Conservation (phyloP, 2,329 filamentous ascomycete species). For the Cladosporium colombiae region DNA sequence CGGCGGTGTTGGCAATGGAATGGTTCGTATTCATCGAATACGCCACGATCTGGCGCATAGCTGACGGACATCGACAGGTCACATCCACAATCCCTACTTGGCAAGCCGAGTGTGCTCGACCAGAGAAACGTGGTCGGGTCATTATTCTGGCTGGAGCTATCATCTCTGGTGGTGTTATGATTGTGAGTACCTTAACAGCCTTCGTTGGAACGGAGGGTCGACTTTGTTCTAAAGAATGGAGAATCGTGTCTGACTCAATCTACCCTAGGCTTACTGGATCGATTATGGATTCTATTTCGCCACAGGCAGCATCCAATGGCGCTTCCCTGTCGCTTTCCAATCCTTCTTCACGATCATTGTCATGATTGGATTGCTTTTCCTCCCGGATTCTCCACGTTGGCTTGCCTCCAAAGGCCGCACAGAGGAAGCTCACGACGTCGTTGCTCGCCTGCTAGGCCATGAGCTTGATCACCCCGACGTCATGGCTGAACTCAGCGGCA, state of each 20-base stretch:
- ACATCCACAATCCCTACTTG: conserved; percentile 47
- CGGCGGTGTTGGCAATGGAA: conserved; percentile 52
- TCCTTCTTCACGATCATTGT: conserved; percentile 21
- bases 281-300: conserved; percentile 41
- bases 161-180: conserved; percentile 51
- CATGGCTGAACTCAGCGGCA: conserved; percentile 10
- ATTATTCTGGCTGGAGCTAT: conserved; percentile 53
- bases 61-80: background rate
- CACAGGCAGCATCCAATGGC: conserved; percentile 17
- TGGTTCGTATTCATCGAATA: conserved; percentile 42
- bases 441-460: conserved; percentile 14
- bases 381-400: conserved; percentile 24
- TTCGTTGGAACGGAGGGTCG: background rate
- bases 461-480: conserved; percentile 13
- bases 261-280: conserved; percentile 45
- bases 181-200: conserved; percentile 25
- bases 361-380: conserved; percentile 20
- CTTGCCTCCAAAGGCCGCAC: conserved; percentile 20
- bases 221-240: background rate
- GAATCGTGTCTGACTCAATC: background rate
- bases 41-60: background rate
- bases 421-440: conserved; percentile 19
- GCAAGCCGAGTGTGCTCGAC: conserved; percentile 52
- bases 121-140: conserved; percentile 50
- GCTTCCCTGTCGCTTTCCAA: conserved; percentile 20